A percentile compares a stretch with the other conserved stretches of the same genome.
Conservation (phyloP, 495 filamentous ascomycete species). For the Neurospora discreta region DNA sequence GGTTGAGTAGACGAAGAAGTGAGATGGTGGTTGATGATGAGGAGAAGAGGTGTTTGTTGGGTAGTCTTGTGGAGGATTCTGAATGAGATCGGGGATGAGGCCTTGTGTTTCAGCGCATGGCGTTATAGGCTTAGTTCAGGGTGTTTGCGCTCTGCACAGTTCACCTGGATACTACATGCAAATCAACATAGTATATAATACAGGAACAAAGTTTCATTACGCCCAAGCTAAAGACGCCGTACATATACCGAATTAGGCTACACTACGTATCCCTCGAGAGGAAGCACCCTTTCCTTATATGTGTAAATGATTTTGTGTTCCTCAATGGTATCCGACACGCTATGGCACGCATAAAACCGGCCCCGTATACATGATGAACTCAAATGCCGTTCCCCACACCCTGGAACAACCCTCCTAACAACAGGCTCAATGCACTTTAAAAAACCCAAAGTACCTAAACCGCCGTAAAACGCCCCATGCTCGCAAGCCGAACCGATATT, state of each 20-base stretch:
- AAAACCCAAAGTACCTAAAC: neutral
- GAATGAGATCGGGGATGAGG: neutral
- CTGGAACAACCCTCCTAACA: neutral
- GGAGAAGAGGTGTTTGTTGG: constrained; percentile 15
- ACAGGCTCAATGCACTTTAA: neutral
- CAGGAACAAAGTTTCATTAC: neutral
- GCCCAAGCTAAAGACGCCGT: neutral
- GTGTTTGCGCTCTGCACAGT: neutral
- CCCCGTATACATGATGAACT: neutral
- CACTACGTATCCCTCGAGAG: neutral
- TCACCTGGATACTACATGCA: neutral
- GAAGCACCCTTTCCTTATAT: neutral
- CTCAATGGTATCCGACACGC: neutral
- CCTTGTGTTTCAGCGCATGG: neutral
- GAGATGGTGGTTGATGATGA: constrained; percentile 10
- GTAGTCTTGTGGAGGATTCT: neutral
- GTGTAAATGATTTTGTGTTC: neutral
- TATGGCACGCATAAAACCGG: neutral
- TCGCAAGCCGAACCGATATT: neutral
- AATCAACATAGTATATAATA: neutral
- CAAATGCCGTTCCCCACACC: neutral
- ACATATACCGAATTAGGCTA: neutral
- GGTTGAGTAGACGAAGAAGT: neutral
- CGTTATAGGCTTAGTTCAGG: neutral
- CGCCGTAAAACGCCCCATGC: neutral